A percentile compares a stretch with the other conserved stretches of the same genome.
Evolutionary conservation across 1,139 yeast species (phyloP).

Genomic region (Suhomyces kunorum): DNA sequence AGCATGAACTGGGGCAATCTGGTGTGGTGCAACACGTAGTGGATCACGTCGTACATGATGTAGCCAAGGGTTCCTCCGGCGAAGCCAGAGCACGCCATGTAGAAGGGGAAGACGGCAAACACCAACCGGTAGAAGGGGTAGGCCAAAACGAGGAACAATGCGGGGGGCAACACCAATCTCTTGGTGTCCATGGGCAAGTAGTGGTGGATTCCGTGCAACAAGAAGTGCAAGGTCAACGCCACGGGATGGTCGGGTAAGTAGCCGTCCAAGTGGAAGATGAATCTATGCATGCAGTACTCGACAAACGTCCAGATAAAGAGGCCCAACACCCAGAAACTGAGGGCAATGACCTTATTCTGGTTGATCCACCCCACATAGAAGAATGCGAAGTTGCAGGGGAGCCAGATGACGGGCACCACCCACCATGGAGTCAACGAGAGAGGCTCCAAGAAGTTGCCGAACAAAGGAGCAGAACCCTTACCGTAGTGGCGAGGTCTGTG

Average conservation of each 20-base stretch:
- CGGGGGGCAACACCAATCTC: conserved; percentile 95
- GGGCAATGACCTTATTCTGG: conserved; percentile 37
- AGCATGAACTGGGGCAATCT: conserved; percentile 75
- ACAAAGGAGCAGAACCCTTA: conserved; percentile 81
- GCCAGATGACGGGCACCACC: conserved; percentile 87
- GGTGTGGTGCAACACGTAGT: conserved; percentile 82
- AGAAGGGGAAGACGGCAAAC: conserved; percentile 42
- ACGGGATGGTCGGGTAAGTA: conserved; percentile 78
- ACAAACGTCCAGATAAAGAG: conserved; percentile 87
- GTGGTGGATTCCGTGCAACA: conserved; percentile 95
- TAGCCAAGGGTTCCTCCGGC: conserved; percentile 97
- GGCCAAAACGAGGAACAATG: conserved; percentile 58
- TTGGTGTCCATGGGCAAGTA: conserved; percentile 94
- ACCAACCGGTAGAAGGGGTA: conserved; percentile 46
- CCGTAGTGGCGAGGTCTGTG: conserved; percentile 92
- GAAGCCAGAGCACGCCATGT: conserved; percentile 59
- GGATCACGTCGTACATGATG: conserved; percentile 86
- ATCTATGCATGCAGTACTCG: conserved; percentile 86
- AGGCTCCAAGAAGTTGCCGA: conserved; percentile 52
- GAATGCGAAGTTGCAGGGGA: conserved; percentile 68
- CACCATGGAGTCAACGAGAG: conserved; percentile 53
- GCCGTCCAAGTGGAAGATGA: conserved; percentile 86
- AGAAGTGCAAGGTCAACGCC: conserved; percentile 80
- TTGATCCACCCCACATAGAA: conserved; percentile 43
- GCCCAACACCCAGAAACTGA: conserved; percentile 59